Evolutionary conservation across 495 filamentous ascomycete genomes (phyloP).

Genomic region (Trichoderma asperelloides): DNA sequence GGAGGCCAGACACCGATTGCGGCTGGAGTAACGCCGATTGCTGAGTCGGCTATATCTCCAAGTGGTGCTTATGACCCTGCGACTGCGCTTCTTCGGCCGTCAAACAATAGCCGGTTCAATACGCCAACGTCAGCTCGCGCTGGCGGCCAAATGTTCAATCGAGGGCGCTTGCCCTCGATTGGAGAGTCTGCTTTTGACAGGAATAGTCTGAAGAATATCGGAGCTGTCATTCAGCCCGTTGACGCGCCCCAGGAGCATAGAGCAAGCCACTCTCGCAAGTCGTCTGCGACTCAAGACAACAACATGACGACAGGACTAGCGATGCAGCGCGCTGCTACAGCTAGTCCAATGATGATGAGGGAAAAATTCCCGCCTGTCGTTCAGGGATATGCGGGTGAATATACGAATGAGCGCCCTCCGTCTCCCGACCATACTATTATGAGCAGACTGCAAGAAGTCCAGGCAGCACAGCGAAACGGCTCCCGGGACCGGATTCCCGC

Average conservation of each 20-base stretch:
- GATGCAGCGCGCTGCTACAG: constrained; percentile 32
- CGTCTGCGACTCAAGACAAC: constrained; percentile 10
- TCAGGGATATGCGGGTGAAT: constrained; percentile 17
- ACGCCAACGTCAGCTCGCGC: constrained; percentile 68
- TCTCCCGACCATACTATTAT: constrained; percentile 36
- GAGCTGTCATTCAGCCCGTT: constrained; percentile 10
- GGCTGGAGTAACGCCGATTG: constrained; percentile 78
- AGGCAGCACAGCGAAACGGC: constrained; percentile 50
- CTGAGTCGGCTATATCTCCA: constrained; percentile 80
- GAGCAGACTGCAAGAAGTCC: constrained; percentile 41
- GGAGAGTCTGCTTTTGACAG: constrained; percentile 55
- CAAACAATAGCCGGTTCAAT: constrained; percentile 43
- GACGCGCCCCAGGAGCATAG: constrained; percentile 22
- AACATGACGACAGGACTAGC: constrained; percentile 18
- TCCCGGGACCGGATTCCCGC: constrained; percentile 76
- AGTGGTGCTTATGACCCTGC: constrained; percentile 50
- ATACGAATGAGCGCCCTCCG: constrained; percentile 35
- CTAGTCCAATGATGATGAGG: constrained; percentile 42
- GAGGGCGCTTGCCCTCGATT: constrained; percentile 72
- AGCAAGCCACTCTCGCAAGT: constrained; percentile 4
- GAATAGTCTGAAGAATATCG: constrained; percentile 20
- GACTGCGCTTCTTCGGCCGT: constrained; percentile 56
- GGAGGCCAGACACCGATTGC: constrained; percentile 70
- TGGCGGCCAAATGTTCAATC: constrained; percentile 60
- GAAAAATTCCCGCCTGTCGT: constrained; percentile 16